phyloP scores from a whole-genome alignment of 148 eudicot species.

The Cornus florida region DNA sequence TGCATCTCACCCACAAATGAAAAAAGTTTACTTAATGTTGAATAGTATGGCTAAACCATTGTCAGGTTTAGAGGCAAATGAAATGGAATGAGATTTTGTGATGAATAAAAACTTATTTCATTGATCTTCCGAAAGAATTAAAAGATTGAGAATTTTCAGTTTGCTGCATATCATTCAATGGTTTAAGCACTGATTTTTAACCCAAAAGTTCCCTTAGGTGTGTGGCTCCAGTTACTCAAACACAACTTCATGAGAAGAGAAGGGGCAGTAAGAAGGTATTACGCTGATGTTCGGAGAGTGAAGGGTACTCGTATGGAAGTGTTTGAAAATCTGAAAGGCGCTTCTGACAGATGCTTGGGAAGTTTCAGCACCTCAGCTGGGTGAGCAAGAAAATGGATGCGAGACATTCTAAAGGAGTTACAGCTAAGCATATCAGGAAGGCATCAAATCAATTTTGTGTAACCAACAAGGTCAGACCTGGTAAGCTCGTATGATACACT shows the following conservation, averaged over 20 bases:
- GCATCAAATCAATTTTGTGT: background rate
- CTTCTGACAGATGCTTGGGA: background rate
- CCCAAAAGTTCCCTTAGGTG: too few relatives aligned
- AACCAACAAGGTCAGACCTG: too few relatives aligned
- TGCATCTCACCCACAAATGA: conserved; percentile 18
- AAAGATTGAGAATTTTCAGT: too few relatives aligned
- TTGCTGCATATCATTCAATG: too few relatives aligned
- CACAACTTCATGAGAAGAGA: background rate
- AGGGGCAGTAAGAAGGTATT: background rate
- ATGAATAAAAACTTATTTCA: conserved; percentile 6
- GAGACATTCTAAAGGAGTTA: conserved; percentile 1
- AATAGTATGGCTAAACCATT: conserved; percentile 12
- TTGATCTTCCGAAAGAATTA: too few relatives aligned
- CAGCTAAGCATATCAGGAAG: background rate
- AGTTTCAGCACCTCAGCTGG: background rate
- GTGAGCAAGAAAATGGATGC: background rate
- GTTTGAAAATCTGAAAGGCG: background rate
- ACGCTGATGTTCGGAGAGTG: background rate
- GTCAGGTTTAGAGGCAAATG: conserved; percentile 13
- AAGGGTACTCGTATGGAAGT: background rate
- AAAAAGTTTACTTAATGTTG: conserved; percentile 19
- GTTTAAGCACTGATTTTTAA: too few relatives aligned
- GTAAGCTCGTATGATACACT: too few relatives aligned
- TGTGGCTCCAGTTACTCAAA: background rate
- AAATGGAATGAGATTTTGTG: conserved; percentile 11